Percentiles rank a stretch among this genome's conserved stretches.
These are phyloP conservation scores for Thuidium tamariscinum DNA, from an alignment of 225 moss, liverwort and hornwort genomes.

Conservation along the genomic window DNA sequence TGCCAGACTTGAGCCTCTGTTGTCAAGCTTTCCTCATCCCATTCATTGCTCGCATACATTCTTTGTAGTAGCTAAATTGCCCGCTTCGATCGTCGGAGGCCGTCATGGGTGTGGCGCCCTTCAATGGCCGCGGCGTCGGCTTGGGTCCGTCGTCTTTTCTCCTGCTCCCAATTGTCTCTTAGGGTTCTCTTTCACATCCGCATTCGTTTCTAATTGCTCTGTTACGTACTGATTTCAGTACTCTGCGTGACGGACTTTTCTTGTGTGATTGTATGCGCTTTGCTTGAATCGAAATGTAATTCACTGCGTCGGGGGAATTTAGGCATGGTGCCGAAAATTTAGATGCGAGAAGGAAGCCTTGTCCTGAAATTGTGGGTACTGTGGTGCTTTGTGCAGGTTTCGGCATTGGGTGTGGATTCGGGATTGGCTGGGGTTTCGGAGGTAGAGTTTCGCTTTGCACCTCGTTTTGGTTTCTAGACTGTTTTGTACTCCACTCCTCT, in stretches of 20 bases:
- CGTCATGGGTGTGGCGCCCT: constrained; percentile 55
- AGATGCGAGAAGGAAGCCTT: background rate
- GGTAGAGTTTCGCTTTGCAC: constrained; percentile 10
- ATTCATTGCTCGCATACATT: background rate
- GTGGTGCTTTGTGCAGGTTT: constrained; percentile 44
- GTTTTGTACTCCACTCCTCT: background rate
- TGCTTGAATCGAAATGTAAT: background rate
- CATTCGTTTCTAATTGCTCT: background rate
- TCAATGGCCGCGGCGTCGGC: constrained; percentile 71
- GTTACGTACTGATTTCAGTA: background rate
- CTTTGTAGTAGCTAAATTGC: background rate
- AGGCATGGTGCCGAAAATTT: background rate
- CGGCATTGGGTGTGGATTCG: constrained; percentile 90
- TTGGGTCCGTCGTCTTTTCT: constrained; percentile 18
- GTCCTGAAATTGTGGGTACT: background rate
- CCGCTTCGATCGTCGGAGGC: background rate
- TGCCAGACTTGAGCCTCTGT: background rate
- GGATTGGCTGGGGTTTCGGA: constrained; percentile 95
- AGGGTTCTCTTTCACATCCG: background rate
- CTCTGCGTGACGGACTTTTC: no score
- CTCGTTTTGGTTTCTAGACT: background rate
- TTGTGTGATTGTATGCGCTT: background rate
- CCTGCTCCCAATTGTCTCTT: no score
- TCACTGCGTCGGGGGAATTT: background rate
- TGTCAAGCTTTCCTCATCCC: background rate